phyloP scores from a whole-genome alignment of 2,329 filamentous ascomycete species.

The Didymella lethalis region DNA sequence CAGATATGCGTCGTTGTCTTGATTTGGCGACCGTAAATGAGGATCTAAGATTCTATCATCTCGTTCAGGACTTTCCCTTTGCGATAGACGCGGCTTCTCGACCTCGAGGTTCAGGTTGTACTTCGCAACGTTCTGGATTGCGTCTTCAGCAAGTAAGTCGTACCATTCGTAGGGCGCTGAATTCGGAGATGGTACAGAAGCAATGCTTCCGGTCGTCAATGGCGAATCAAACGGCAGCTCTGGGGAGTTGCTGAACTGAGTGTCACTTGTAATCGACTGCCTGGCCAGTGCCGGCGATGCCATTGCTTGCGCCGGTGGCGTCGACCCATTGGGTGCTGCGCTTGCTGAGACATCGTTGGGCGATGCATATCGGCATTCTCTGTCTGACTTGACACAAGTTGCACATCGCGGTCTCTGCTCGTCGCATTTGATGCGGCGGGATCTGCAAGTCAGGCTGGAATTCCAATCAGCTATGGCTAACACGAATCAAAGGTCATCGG shows the following conservation, averaged over 20 bases:
- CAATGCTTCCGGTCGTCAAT: slow-evolving; percentile 31
- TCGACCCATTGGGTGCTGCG: slow-evolving; percentile 24
- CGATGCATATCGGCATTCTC: slow-evolving; percentile 53
- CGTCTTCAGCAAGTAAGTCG: slow-evolving; percentile 57
- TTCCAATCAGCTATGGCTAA: slow-evolving; percentile 20
- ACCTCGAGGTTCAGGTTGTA: slow-evolving; percentile 46
- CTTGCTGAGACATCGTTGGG: slow-evolving; percentile 20
- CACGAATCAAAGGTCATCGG: background rate
- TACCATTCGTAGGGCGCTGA: slow-evolving; percentile 60
- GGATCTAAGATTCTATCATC: slow-evolving; percentile 28
- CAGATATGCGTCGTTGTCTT: slow-evolving; percentile 11
- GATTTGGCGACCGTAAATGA: slow-evolving; percentile 22
- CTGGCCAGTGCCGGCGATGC: slow-evolving; percentile 30
- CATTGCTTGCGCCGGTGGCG: slow-evolving; percentile 28
- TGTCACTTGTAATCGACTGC: slow-evolving; percentile 31
- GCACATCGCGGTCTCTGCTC: slow-evolving; percentile 56
- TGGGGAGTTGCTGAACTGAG: slow-evolving; percentile 37
- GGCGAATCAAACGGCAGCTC: slow-evolving; percentile 46
- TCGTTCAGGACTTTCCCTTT: slow-evolving; percentile 36
- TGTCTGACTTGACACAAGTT: slow-evolving; percentile 55
- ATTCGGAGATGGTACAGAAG: slow-evolving; percentile 51
- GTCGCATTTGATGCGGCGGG: slow-evolving; percentile 61
- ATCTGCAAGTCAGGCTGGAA: slow-evolving; percentile 54
- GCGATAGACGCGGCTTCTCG: slow-evolving; percentile 35
- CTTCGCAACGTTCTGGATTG: slow-evolving; percentile 48